Evolutionary conservation across 2,329 filamentous ascomycete species (phyloP), one percentile per base, ranked within the genome.

Genomic region (Leptographium radiaticola): DNA sequence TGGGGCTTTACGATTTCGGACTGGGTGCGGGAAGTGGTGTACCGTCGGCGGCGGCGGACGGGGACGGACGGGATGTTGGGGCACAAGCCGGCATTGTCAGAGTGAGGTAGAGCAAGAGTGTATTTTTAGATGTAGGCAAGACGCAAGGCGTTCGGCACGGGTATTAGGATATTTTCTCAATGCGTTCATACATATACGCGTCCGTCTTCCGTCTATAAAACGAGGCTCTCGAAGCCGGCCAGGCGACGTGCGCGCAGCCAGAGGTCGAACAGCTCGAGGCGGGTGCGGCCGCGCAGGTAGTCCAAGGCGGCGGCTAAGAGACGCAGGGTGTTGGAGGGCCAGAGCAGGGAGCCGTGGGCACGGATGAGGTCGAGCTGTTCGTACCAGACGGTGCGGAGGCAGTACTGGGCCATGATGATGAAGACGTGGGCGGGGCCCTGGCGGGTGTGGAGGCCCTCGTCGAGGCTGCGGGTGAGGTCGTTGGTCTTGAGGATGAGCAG

Each of bases 401-500:
- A 86, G 68, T 86, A 86, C 38, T 81, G 70, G 4, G 83, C 83
- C 33, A 87, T 71, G 58, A 87, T 86, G 63, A 86, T 70, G 61
- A 86, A 86, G 15, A 72, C 77, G 49, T 81, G 75, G 58, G 84
- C 76, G 4, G 82, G 81, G 0, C 83, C 83, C 57, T 80, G 77
- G 8, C 79, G 75, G 0, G 87, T 93, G 53, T 90, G 85, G 40
- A 94, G 74, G 64, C 86, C 90, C 72, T 98, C 93, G 66, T 98
- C 93, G 18, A 98, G 77, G 62, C 86, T 93, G 59, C 93, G 83
- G 16, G 93, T 98, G 42, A 98, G 73, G 69, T 98, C 93, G 66
- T 98, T 98, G 2, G 93, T 98, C 72, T 98, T 98, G 58, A 98
- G 76, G 60, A 98, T 97, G 33, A 98, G 75, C 13, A 98, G 76